Evolutionary conservation across 768 basidiomycete species (phyloP).

Genomic region (Phaffia tasmanica): DNA sequence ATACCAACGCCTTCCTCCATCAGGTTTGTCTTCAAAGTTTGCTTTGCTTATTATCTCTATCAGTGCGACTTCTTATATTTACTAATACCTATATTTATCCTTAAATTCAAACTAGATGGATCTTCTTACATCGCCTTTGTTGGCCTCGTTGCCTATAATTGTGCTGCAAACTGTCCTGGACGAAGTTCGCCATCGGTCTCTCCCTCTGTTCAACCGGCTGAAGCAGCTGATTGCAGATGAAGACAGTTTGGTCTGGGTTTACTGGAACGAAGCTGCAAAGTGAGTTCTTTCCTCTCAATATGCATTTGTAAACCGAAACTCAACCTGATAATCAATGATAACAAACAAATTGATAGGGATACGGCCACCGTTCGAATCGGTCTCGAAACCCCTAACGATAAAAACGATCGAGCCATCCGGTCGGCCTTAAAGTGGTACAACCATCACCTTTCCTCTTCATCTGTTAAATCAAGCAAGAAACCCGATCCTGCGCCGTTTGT

Average conservation of each 20-base stretch:
- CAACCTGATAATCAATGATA: neutral
- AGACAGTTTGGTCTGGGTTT: slow-evolving; percentile 39
- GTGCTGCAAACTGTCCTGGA: slow-evolving; percentile 90
- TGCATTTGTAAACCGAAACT: neutral
- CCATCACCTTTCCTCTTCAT: slow-evolving; percentile 46
- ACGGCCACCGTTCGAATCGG: slow-evolving; percentile 32
- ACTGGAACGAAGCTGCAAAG: slow-evolving; percentile 50
- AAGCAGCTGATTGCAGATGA: slow-evolving; percentile 74
- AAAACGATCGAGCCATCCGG: slow-evolving; percentile 91
- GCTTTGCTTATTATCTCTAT: neutral
- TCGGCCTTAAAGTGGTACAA: slow-evolving; percentile 80
- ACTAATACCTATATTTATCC: neutral
- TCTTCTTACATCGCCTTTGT: slow-evolving; percentile 65
- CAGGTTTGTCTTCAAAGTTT: slow-evolving; percentile 48
- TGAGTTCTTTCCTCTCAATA: neutral
- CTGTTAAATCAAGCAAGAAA: neutral
- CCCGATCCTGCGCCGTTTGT: slow-evolving; percentile 42
- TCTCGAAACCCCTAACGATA: slow-evolving; percentile 77
- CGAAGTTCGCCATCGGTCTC: slow-evolving; percentile 86
- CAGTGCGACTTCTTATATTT: neutral
- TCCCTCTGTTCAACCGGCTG: slow-evolving; percentile 85
- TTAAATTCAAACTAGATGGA: slow-evolving; percentile 61
- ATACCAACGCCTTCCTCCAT: slow-evolving; percentile 87
- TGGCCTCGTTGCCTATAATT: slow-evolving; percentile 62
- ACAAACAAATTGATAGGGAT: slow-evolving; percentile 4